Evolutionary conservation across 2,329 filamentous ascomycete species (phyloP), one percentile per base, ranked within the genome.

Genomic region (Stagonosporopsis rhizophila): DNA sequence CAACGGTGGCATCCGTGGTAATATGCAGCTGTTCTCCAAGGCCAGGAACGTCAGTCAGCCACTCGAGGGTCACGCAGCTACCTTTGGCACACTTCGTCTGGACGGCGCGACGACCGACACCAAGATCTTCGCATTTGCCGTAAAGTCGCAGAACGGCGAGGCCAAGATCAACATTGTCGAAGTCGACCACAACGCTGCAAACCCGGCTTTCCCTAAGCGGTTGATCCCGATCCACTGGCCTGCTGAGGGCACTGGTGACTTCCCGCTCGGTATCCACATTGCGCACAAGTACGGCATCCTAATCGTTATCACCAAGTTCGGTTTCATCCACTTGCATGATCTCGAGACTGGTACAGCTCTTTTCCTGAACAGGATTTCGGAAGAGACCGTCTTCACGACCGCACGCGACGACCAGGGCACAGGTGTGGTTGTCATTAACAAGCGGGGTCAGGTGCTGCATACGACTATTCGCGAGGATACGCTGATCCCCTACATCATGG

Each of bases 331-430:
- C 79, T 86, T 99, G 22, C 98, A 99, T 80, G 96, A 99, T 73
- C 87, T 99, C 54, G 96, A 99, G 82, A 95, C 91, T 7, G 96
- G 91, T 56, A 90, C 90, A 12, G 96, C 92, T 76, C 95, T 99
- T 75, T 99, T 97, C 85, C 96, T 99, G 92, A 99, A 99, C 84
- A 90, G 96, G 69, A 99, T 99, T 72, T 99, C 95, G 30, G 96
- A 92, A 82, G 95, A 99, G 75, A 99, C 95, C 23, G 98, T 99
- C 75, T 99, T 99, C 81, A 96, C 94, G 23, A 97, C 93, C 19
- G 89, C 91, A 42, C 81, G 88, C 32, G 95, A 99, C 75, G 85
- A 85, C 51, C 88, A 92, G 20, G 96, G 92, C 17, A 87, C 89
- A 41, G 96, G 96, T 68, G 89, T 99, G 61, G 85, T 99, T 49